Percentiles rank a stretch among this genome's conserved stretches.
These are phyloP conservation scores for Microbotryomycetes sp. DNA, from an alignment of 1,284 basidiomycete species.

Conservation along the genomic window DNA sequence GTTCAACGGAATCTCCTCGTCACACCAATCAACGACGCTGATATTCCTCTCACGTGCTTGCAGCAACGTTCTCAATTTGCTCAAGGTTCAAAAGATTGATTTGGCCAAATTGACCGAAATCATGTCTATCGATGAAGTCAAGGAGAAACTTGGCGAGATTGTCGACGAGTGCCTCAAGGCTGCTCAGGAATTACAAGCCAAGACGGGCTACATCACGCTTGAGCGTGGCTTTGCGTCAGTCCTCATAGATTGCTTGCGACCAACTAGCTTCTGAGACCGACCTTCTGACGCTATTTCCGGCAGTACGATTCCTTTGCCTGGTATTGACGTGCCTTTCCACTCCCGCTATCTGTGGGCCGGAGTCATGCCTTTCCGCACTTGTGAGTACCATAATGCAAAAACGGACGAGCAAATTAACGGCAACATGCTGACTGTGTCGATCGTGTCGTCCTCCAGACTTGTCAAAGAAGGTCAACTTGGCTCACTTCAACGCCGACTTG, in stretches of 20 bases:
- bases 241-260: conserved; percentile 44
- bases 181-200: conserved; percentile 66
- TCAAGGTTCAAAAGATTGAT: conserved; percentile 96
- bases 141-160: conserved; percentile 85
- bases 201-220: conserved; percentile 83
- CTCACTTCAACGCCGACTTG: conserved; percentile 83
- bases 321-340: conserved; percentile 99
- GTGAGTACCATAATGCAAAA: conserved; percentile 56
- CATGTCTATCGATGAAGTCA: conserved; percentile 77
- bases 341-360: conserved; percentile 98
- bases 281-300: background rate
- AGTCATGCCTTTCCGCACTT: conserved; percentile 92
- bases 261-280: background rate
- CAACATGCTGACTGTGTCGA: too few relatives aligned
- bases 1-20: background rate
- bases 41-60: background rate
- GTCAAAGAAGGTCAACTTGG: conserved; percentile 93
- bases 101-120: conserved; percentile 83
- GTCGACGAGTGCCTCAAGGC: conserved; percentile 73
- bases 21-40: too few relatives aligned
- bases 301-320: conserved; percentile 76
- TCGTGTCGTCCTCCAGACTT: conserved; percentile 57
- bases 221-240: conserved; percentile 75
- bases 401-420: background rate
- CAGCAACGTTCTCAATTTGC: conserved; percentile 73